Conservation (phyloP, 2,329 filamentous ascomycete genomes). For the Claviceps digitariae region DNA sequence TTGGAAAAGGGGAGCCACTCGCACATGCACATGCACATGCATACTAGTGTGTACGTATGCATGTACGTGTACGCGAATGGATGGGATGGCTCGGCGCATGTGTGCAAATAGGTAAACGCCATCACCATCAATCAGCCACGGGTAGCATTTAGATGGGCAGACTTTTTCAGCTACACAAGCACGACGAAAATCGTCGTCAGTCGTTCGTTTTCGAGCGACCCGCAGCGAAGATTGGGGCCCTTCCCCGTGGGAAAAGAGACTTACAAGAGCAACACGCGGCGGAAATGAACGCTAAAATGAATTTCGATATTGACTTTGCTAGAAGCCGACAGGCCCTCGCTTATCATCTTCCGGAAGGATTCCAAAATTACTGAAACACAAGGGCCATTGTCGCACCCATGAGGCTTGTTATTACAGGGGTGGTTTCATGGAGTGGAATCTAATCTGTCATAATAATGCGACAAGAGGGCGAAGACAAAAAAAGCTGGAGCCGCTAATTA, state of each 20-base stretch:
- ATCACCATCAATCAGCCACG: neutral
- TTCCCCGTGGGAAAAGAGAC: neutral
- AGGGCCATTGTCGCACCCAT: neutral
- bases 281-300: too few relatives aligned
- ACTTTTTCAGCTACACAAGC: neutral
- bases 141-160: neutral
- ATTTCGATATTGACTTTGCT: neutral
- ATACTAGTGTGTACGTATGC: neutral
- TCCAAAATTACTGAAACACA: constrained; percentile 1
- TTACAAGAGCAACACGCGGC: neutral
- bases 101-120: neutral
- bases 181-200: neutral
- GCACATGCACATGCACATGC: too few relatives aligned
- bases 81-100: neutral
- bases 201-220: neutral
- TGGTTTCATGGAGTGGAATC: neutral
- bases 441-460: neutral
- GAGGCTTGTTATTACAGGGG: neutral
- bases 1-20: neutral
- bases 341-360: neutral
- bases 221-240: too few relatives aligned
- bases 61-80: neutral
- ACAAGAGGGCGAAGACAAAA: neutral
- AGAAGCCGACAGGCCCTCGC: neutral
- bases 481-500: neutral